A percentile compares a stretch with the other conserved stretches of the same genome.
Evolutionary conservation across 2,329 filamentous ascomycete species (phyloP).

Genomic region (Fusarium multiceps): DNA sequence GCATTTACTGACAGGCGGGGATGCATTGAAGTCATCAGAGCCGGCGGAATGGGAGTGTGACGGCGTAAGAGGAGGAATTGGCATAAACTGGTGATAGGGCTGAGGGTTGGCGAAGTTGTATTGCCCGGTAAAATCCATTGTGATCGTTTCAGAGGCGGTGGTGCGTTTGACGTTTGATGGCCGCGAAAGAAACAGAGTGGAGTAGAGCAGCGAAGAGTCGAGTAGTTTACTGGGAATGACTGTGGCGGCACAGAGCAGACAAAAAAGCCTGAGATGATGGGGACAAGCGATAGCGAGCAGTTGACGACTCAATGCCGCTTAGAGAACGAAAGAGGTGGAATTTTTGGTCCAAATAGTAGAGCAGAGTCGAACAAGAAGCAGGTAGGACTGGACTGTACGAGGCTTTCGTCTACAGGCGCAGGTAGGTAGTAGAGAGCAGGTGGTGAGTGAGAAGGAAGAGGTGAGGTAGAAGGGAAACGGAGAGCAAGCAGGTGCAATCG

Average conservation of each 20-base stretch:
- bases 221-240: slow-evolving; percentile 17
- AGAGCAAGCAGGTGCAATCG: background rate
- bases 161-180: background rate
- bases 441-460: slow-evolving; percentile 11
- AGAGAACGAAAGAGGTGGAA: background rate
- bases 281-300: background rate
- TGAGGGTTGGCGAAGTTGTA: slow-evolving; percentile 62
- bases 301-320: slow-evolving; percentile 12
- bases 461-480: slow-evolving; percentile 4
- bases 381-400: slow-evolving; percentile 6
- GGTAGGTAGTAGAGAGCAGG: background rate
- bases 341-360: slow-evolving; percentile 18
- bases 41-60: slow-evolving; percentile 65
- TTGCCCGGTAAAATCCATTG: slow-evolving; percentile 64
- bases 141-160: slow-evolving; percentile 16
- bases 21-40: slow-evolving; percentile 67
- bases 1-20: slow-evolving; percentile 63
- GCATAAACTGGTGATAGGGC: slow-evolving; percentile 66
- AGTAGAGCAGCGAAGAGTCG: slow-evolving; percentile 26
- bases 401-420: slow-evolving; percentile 16
- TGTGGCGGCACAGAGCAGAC: slow-evolving; percentile 1
- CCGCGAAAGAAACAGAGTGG: slow-evolving; percentile 9
- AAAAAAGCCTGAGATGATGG: slow-evolving; percentile 5
- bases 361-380: background rate
- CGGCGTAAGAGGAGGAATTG: slow-evolving; percentile 65